Evolutionary conservation across 352 stramenopile genomes (phyloP).

Genomic region (Pythium rishiriense): DNA sequence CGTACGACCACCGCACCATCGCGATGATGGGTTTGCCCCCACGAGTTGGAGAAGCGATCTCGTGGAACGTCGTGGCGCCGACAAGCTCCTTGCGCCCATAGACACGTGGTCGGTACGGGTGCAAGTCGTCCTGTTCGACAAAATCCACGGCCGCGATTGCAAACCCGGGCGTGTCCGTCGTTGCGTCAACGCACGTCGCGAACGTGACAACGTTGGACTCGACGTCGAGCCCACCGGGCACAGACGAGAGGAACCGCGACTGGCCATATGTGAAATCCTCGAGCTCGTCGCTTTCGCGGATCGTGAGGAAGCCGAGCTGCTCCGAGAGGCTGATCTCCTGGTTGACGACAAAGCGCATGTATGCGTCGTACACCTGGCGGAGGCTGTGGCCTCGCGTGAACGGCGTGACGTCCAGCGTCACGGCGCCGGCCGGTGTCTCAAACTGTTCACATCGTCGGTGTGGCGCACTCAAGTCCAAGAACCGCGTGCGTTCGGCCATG

Average conservation of each 20-base stretch:
- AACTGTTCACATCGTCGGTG: slow-evolving; percentile 1
- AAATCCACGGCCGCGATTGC: slow-evolving; percentile 1
- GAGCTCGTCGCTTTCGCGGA: slow-evolving; percentile 19
- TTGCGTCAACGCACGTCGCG: neutral
- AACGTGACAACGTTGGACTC: slow-evolving; percentile 16
- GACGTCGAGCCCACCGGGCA: neutral
- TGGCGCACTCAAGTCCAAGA: slow-evolving; percentile 1
- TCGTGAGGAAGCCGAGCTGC: slow-evolving; percentile 11
- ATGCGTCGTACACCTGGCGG: slow-evolving; percentile 13
- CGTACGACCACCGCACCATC: slow-evolving; percentile 7
- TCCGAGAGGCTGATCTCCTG: slow-evolving; percentile 17
- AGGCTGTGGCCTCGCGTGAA: slow-evolving; percentile 15
- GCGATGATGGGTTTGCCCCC: neutral
- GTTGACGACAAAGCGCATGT: slow-evolving; percentile 7
- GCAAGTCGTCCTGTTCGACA: slow-evolving; percentile 17
- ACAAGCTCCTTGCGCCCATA: neutral
- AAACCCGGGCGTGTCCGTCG: neutral
- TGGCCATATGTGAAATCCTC: neutral
- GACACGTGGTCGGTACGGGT: slow-evolving; percentile 5
- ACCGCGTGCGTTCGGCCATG: slow-evolving; percentile 9
- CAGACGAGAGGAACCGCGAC: slow-evolving; percentile 2
- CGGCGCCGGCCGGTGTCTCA: neutral
- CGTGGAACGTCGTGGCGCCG: neutral
- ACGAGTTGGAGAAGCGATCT: neutral
- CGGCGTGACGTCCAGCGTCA: slow-evolving; percentile 9